phyloP scores from a whole-genome alignment of 345 rosid genomes.

The Brassica rapa region DNA sequence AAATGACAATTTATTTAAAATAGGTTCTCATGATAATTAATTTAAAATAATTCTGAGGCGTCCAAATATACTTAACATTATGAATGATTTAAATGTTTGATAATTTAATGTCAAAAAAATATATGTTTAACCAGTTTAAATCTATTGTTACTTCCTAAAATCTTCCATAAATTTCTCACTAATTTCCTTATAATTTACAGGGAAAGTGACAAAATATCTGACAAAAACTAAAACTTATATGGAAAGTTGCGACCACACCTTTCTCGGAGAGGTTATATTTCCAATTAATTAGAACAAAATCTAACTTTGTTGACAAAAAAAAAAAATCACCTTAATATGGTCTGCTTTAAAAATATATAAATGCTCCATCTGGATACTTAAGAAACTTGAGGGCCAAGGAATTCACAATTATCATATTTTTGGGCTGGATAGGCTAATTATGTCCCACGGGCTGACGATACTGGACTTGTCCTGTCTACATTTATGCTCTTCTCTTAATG shows the following conservation, averaged over 20 bases:
- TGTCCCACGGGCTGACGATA: neutral
- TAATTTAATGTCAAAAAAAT: neutral
- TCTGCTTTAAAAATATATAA: neutral
- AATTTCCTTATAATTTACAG: slow-evolving; percentile 3
- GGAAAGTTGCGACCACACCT: neutral
- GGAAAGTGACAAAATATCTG: neutral
- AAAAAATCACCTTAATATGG: neutral
- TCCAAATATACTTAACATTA: neutral
- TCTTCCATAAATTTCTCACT: neutral
- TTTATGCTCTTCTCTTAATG: neutral
- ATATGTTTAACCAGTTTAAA: neutral
- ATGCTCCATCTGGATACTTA: neutral
- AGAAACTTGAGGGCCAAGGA: slow-evolving; percentile 31
- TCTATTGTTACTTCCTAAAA: neutral
- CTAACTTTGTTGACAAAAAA: slow-evolving; percentile 2
- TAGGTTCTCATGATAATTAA: neutral
- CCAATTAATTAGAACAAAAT: slow-evolving; percentile 1
- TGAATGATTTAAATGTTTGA: neutral
- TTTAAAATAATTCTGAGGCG: neutral
- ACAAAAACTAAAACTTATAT: neutral
- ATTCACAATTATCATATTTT: neutral
- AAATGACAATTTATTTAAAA: neutral
- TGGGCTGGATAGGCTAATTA: neutral
- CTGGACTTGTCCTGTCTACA: neutral
- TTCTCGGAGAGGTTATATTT: neutral